Evolutionary conservation across 176 grass and related monocot species (phyloP), one percentile per base, ranked within the genome.

Genomic region (Metroxylon sagu): DNA sequence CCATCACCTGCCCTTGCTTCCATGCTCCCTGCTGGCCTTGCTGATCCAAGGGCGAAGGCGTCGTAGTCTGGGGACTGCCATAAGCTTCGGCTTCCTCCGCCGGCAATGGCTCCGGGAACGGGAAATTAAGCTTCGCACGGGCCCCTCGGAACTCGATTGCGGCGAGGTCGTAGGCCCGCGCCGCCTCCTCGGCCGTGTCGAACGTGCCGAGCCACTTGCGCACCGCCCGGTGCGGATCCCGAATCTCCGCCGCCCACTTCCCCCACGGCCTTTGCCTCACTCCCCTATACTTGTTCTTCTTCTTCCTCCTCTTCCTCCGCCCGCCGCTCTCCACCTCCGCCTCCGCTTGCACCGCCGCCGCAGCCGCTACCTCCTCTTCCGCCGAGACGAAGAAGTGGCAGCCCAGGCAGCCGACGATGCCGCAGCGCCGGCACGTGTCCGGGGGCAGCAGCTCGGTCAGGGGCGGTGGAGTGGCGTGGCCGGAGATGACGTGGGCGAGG

Each of bases 171-270:
- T 95, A 95, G 1, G 89, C 89, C 60, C 61, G 79, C 18, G 89
- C 89, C 16, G 89, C 89, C 52, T 74, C 70, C 49, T 77, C 89
- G 35, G 89, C 82, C 27, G 89, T 95, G 56, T 85, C 69, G 72
- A 89, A 95, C 56, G 89, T 95, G 74, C 89, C 85, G 12, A 95
- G 85, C 89, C 89, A 95, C 73, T 89, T 89, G 56, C 89, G 79
- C 16, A 73, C 85, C 18, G 79, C 85, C 64, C 79, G 75, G 48
- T 56, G 79, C 5, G 89, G 89, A 76, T 95, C 89, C 18, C 85
- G 82, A 66, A 95, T 95, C 78, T 95, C 85, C 67, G 89, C 89
- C 18, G 79, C 89, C 85, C 82, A 95, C 53, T 85, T 89, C 0
- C 89, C 89, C 85, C 89, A 95, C 12, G 75, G 79, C 49, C 89